These are phyloP conservation scores for Tylopilus sp. DNA, from an alignment of 768 basidiomycete species.

Conservation along the genomic window DNA sequence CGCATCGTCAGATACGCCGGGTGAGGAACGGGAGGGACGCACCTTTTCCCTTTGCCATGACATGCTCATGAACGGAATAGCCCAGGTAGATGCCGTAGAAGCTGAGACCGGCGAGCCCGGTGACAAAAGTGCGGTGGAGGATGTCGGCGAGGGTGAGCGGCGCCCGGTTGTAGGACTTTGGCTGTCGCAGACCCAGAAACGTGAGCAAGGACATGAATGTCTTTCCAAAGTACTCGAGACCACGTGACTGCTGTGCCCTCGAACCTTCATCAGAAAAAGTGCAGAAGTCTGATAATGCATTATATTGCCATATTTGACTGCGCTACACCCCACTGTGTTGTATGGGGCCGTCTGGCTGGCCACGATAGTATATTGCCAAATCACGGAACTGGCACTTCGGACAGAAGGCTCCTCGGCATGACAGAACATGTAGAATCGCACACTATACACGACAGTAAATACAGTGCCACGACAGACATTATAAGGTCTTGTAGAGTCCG, in stretches of 20 bases:
- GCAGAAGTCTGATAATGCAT: no score
- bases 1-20: not conserved
- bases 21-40: not conserved
- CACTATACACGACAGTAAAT: no score
- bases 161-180: conserved; percentile 18
- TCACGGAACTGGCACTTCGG: no score
- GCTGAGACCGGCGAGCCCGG: conserved; percentile 26
- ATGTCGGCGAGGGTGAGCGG: conserved; percentile 27
- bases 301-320: no score
- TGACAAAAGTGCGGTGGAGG: conserved; percentile 31
- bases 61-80: conserved; percentile 30
- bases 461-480: no score
- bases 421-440: no score
- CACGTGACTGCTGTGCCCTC: not conserved
- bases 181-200: conserved; percentile 25
- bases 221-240: not conserved
- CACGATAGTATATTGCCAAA: no score
- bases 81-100: conserved; percentile 32
- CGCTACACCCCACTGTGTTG: no score
- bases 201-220: conserved; percentile 26
- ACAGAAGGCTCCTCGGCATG: no score
- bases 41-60: conserved; percentile 33
- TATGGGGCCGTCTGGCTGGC: no score
- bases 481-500: no score
- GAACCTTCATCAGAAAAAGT: no score